Percentiles rank a stretch among this genome's conserved stretches.
Evolutionary conservation across 768 basidiomycete species (phyloP).

Genomic region (Termitomyces sp.): DNA sequence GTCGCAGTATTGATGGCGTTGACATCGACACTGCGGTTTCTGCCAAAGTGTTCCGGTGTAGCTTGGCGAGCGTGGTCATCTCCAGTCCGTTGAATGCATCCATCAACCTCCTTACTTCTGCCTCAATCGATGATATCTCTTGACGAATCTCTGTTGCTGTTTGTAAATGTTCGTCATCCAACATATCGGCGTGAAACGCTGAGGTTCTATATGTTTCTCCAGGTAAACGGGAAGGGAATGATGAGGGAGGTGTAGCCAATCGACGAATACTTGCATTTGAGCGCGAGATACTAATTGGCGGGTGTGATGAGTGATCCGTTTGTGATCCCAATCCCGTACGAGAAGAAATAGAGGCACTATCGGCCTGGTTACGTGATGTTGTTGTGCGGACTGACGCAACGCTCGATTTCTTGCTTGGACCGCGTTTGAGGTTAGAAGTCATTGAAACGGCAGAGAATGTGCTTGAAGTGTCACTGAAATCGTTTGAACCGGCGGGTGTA

Average conservation of each 20-base stretch:
- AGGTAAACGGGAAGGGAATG: constrained; percentile 40
- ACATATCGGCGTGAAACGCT: constrained; percentile 35
- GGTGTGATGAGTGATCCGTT: constrained; percentile 24
- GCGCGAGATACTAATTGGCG: constrained; percentile 34
- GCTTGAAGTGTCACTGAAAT: constrained; percentile 49
- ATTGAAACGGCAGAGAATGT: constrained; percentile 35
- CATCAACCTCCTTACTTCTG: constrained; percentile 65
- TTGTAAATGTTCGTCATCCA: constrained; percentile 56
- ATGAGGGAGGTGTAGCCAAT: constrained; percentile 56
- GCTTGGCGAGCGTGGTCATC: constrained; percentile 58
- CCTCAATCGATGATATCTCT: constrained; percentile 67
- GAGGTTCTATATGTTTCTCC: constrained; percentile 35
- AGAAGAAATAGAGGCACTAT: constrained; percentile 43
- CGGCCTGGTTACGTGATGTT: constrained; percentile 33
- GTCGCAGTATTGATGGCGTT: constrained; percentile 32
- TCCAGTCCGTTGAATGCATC: constrained; percentile 83
- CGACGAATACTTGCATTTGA: constrained; percentile 44
- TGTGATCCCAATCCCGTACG: constrained; percentile 29
- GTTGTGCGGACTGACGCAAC: constrained; percentile 45
- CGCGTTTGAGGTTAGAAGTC: constrained; percentile 35
- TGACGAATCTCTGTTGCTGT: constrained; percentile 61
- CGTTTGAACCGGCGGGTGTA: constrained; percentile 32
- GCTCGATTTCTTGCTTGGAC: constrained; percentile 48
- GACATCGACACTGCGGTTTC: constrained; percentile 26
- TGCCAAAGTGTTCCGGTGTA: constrained; percentile 24